Evolutionary conservation across 1,139 yeast genomes (phyloP).

Genomic region (Kodamaea sp.): DNA sequence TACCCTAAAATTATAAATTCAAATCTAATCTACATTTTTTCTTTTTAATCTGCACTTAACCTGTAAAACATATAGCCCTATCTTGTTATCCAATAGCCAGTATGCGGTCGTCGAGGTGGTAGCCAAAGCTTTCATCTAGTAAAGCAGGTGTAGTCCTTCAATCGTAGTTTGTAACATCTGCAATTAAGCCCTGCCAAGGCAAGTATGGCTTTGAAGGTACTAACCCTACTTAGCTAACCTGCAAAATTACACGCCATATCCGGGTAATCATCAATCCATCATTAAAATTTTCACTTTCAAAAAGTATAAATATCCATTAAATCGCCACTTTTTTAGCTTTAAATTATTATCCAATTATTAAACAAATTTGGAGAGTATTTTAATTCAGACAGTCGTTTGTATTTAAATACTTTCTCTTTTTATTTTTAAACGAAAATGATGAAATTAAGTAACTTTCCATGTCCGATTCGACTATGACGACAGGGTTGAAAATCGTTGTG

Average conservation of each 20-base stretch:
- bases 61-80: no score
- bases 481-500: slow-evolving; percentile 64
- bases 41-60: no score
- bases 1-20: no score
- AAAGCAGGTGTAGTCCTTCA: no score
- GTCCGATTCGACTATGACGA: slow-evolving; percentile 86
- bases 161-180: no score
- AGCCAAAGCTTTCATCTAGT: no score
- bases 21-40: no score
- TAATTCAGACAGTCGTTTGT: neutral
- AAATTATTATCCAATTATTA: neutral
- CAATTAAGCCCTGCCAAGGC: neutral
- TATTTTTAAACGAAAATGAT: slow-evolving; percentile 34
- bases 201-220: neutral
- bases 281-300: slow-evolving; percentile 8
- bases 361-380: slow-evolving; percentile 6
- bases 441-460: slow-evolving; percentile 72
- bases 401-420: no score
- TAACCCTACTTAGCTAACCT: slow-evolving; percentile 3
- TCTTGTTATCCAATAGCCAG: no score
- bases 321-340: slow-evolving; percentile 2
- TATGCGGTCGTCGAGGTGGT: no score
- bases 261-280: slow-evolving; percentile 11
- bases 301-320: slow-evolving; percentile 10
- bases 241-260: neutral